A percentile compares a stretch with the other conserved stretches of the same genome.
Evolutionary conservation across 1,284 basidiomycete species (phyloP).

Genomic region (Wolfiporia cocos): DNA sequence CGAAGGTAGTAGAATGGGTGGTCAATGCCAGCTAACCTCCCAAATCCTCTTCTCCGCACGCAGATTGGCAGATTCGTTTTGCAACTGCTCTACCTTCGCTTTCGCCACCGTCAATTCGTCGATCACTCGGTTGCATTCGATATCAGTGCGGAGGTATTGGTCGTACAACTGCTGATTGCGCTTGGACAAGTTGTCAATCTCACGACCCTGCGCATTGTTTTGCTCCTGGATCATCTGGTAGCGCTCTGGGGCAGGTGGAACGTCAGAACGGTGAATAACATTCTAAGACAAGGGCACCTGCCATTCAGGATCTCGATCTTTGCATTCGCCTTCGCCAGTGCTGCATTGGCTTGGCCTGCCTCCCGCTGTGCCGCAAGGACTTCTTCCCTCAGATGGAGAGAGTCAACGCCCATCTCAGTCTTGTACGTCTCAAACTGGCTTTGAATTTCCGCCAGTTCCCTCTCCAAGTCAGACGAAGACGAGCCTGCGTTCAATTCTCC

Average conservation of each 20-base stretch:
- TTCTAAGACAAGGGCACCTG: constrained; percentile 24
- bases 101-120: constrained; percentile 60
- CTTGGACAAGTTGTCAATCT: constrained; percentile 54
- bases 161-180: constrained; percentile 67
- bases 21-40: constrained; percentile 52
- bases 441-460: constrained; percentile 69
- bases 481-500: constrained; percentile 17
- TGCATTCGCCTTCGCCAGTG: constrained; percentile 77
- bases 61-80: constrained; percentile 81
- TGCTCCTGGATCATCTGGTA: constrained; percentile 63
- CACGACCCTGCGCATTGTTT: constrained; percentile 45
- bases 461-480: constrained; percentile 30
- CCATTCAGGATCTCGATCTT: constrained; percentile 71
- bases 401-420: constrained; percentile 73
- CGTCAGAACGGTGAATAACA: constrained; percentile 4
- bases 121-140: constrained; percentile 55
- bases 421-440: constrained; percentile 73
- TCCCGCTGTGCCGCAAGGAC: constrained; percentile 59
- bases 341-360: constrained; percentile 56
- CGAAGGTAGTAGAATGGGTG: neutral
- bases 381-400: constrained; percentile 67
- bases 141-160: constrained; percentile 60
- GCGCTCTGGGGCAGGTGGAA: constrained; percentile 40
- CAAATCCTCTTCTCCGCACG: constrained; percentile 90
- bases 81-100: constrained; percentile 61